Base-by-base conservation (phyloP, 2,329 filamentous ascomycete species). In the Verticillium dahliae region DNA sequence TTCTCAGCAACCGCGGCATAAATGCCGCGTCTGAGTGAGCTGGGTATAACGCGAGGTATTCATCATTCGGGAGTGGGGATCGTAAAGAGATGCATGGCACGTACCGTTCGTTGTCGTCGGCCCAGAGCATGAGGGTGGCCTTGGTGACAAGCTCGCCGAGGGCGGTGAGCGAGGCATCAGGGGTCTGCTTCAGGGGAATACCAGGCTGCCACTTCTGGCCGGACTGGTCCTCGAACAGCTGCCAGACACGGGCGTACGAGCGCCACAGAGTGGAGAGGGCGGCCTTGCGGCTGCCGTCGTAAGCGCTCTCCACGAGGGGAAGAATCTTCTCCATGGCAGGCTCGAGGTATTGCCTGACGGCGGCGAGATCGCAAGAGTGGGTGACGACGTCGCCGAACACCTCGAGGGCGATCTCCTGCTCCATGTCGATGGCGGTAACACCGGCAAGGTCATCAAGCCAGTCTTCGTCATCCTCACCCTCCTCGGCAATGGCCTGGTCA, bases 321-420 rank as follows among this genome's bases (percentile, higher is more conserved):
- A 92, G 81, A 35, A 96, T 85, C 66, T 87, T 87, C 76, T 92
- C 89, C 64, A 99, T 86, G 7, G 92, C 92, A 80, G 91, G 90
- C 79, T 97, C 89, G 65, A 97, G 90, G 75, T 94, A 97, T 5
- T 91, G 88, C 67, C 96, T 78, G 61, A 85, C 78, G 68, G 84
- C 83, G 73, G 86, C 92, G 67, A 90, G 85, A 71, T 85, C 85
- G 75, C 91, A 92, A 57, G 91, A 91, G 79, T 96, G 89, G 56
- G 90, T 89, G 70, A 98, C 89, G 65, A 99, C 87, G 72, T 99
- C 95, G 66, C 93, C 95, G 39, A 97, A 85, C 6, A 97, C 93
- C 75, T 99, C 95, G 55, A 97, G 87, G 41, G 95, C 94, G 69
- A 98, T 96, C 77, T 99, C 95, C 78, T 98, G 97, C 82, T 98